These are phyloP conservation scores for Syncephalastrum racemosum DNA, from an alignment of 371 early-diverging fungal genomes.

Conservation along the genomic window DNA sequence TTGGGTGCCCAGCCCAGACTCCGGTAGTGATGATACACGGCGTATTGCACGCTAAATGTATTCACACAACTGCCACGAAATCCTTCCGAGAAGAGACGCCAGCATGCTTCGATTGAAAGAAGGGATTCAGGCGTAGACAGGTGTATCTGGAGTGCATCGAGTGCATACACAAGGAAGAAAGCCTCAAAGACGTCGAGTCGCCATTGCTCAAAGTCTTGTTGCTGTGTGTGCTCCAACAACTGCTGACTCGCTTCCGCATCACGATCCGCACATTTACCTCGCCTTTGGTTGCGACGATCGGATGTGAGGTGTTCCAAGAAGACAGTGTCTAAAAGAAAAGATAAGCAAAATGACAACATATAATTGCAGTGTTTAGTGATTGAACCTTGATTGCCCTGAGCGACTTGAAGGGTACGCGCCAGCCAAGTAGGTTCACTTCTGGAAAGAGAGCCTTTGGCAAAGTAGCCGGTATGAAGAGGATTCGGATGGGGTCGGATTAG, in stretches of 20 bases:
- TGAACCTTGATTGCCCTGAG: constrained; percentile 1
- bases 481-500: constrained; percentile 26
- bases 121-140: not conserved
- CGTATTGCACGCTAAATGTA: constrained; percentile 62
- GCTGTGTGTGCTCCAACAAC: constrained; percentile 8
- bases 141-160: constrained; percentile 29
- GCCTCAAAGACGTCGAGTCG: constrained; percentile 68
- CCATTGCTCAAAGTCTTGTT: constrained; percentile 51
- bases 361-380: not conserved
- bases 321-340: not conserved
- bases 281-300: constrained; percentile 46
- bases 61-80: constrained; percentile 19
- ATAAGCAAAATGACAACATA: not conserved
- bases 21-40: constrained; percentile 81
- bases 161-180: constrained; percentile 60
- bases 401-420: constrained; percentile 11
- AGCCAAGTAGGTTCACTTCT: constrained; percentile 81
- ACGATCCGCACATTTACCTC: constrained; percentile 12
- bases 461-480: constrained; percentile 69
- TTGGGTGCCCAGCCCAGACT: constrained; percentile 82
- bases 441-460: constrained; percentile 86
- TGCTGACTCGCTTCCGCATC: not conserved
- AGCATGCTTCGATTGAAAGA: constrained; percentile 22
- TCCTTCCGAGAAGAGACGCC: constrained; percentile 5
- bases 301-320: constrained; percentile 47